Conservation (phyloP, 176 grass and related monocot genomes). For the Bolboschoenus planiculmis region DNA sequence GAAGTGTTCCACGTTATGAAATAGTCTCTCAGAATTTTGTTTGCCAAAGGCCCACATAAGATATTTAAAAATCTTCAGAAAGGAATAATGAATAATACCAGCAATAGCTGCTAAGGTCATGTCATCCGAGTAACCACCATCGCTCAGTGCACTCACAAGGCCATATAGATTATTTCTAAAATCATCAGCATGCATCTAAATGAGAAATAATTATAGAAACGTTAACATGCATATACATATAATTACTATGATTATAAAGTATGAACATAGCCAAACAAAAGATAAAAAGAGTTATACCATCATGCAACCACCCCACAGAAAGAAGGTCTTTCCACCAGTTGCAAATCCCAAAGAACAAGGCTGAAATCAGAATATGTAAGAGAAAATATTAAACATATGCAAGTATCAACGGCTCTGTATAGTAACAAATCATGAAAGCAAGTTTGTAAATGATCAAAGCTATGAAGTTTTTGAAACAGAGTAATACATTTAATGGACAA, state of each 20-base stretch:
- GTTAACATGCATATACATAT: neutral
- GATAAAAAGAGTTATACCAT: constrained; percentile 54
- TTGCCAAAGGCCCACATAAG: neutral
- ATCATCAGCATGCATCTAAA: constrained; percentile 99
- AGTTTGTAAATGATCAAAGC: neutral
- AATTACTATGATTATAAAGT: neutral
- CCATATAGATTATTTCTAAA: constrained; percentile 84
- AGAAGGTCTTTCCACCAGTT: constrained; percentile 97
- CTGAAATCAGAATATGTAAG: constrained; percentile 48
- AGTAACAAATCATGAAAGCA: neutral
- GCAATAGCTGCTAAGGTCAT: constrained; percentile 98
- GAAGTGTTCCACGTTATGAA: neutral
- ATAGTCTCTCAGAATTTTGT: neutral
- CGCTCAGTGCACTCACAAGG: constrained; percentile 69
- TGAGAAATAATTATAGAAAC: constrained; percentile 6
- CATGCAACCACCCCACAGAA: constrained; percentile 99
- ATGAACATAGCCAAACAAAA: neutral
- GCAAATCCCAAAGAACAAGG: constrained; percentile 99
- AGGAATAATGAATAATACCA: constrained; percentile 38
- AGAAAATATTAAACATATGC: neutral
- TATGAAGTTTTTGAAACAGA: neutral
- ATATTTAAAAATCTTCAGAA: neutral
- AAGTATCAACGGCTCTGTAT: neutral
- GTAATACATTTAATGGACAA: neutral
- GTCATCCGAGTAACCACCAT: constrained; percentile 98